Evolutionary conservation across 352 stramenopile genomes (phyloP).

Genomic region (Pythium biforme): DNA sequence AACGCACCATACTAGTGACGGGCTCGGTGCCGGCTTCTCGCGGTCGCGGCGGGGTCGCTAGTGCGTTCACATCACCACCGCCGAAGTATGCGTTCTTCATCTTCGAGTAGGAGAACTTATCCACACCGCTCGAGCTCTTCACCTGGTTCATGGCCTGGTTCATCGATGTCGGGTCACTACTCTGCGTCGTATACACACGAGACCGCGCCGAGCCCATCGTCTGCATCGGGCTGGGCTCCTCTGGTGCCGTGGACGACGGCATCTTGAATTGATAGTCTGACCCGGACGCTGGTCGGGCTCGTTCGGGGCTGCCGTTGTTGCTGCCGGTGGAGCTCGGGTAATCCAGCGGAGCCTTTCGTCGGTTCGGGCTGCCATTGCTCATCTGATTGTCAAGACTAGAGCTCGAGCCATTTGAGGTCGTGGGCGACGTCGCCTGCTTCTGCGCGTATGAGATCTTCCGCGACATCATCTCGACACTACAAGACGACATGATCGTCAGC

Average conservation of each 20-base stretch:
- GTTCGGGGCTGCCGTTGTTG: constrained; percentile 48
- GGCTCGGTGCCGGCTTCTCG: constrained; percentile 21
- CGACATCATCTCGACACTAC: constrained; percentile 74
- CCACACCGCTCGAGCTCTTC: constrained; percentile 26
- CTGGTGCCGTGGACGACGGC: background rate
- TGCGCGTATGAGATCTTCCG: constrained; percentile 68
- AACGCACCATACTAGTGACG: constrained; percentile 31
- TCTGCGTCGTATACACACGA: constrained; percentile 18
- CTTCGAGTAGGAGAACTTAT: constrained; percentile 33
- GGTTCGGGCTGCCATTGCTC: constrained; percentile 21
- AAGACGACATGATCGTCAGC: background rate
- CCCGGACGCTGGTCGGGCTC: constrained; percentile 16
- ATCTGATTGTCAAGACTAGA: constrained; percentile 66
- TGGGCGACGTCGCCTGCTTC: constrained; percentile 63
- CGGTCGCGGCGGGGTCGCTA: constrained; percentile 17
- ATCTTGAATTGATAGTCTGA: constrained; percentile 26
- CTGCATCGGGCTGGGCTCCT: constrained; percentile 17
- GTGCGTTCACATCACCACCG: constrained; percentile 23
- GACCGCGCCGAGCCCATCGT: background rate
- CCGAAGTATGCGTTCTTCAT: constrained; percentile 31
- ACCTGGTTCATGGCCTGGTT: constrained; percentile 13
- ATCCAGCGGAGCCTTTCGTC: constrained; percentile 21
- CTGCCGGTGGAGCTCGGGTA: constrained; percentile 27
- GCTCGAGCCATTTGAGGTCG: constrained; percentile 74
- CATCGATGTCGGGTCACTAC: constrained; percentile 13